These are phyloP conservation scores for Hypoxylon trugodes DNA, from an alignment of 495 filamentous ascomycete genomes.

Conservation along the genomic window DNA sequence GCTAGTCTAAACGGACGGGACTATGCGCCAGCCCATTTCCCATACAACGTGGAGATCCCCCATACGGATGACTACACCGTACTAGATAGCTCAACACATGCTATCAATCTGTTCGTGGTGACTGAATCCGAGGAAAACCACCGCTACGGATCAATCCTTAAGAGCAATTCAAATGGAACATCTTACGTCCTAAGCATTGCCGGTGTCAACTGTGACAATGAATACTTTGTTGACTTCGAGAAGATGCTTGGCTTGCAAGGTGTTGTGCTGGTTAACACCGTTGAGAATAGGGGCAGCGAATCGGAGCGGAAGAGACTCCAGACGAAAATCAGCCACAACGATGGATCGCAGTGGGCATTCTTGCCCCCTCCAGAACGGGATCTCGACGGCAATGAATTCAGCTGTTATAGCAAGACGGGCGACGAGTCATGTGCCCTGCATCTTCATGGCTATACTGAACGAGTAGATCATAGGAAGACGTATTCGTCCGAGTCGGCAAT, in stretches of 20 bases:
- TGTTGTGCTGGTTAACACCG: slow-evolving; percentile 84
- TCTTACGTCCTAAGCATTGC: slow-evolving; percentile 85
- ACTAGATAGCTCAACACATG: slow-evolving; percentile 89
- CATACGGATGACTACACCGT: slow-evolving; percentile 88
- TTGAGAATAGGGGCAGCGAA: slow-evolving; percentile 73
- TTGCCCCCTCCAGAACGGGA: slow-evolving; percentile 74
- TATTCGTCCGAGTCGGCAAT: slow-evolving; percentile 89
- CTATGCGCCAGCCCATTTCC: slow-evolving; percentile 88
- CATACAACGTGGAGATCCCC: slow-evolving; percentile 75
- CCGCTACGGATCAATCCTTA: slow-evolving; percentile 86
- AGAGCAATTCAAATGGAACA: slow-evolving; percentile 98
- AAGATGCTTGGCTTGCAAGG: slow-evolving; percentile 93
- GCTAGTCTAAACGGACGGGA: slow-evolving; percentile 81
- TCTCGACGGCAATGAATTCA: slow-evolving; percentile 71
- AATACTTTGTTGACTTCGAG: slow-evolving; percentile 92
- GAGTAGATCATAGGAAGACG: slow-evolving; percentile 76
- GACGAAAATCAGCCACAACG: slow-evolving; percentile 94
- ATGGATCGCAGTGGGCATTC: slow-evolving; percentile 84
- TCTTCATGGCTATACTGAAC: slow-evolving; percentile 94
- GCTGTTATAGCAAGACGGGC: slow-evolving; percentile 66
- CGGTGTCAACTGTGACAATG: slow-evolving; percentile 76
- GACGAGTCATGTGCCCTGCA: slow-evolving; percentile 81
- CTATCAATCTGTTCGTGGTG: slow-evolving; percentile 90
- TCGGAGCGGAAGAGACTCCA: slow-evolving; percentile 80
- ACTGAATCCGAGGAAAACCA: slow-evolving; percentile 66